Percentiles rank a stretch among this genome's conserved stretches.
Conservation (phyloP, 2,329 filamentous ascomycete species). For the Podosphaera xanthii region DNA sequence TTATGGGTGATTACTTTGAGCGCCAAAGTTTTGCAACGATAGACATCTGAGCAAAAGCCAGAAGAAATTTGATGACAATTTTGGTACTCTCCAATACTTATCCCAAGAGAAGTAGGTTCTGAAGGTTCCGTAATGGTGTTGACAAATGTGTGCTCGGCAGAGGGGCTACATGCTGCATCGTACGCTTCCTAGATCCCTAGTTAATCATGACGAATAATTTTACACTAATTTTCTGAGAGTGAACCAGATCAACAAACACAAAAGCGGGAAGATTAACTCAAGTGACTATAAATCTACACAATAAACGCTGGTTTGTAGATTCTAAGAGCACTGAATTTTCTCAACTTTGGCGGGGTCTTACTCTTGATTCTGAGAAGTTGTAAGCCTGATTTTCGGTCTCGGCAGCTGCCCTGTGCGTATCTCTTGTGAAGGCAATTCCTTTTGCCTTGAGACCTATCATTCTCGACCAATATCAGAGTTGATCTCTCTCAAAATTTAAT, state of each 20-base stretch:
- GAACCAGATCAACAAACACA: too few species aligned
- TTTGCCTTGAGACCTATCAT: conserved; percentile 16
- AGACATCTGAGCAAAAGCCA: conserved; percentile 68
- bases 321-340: neutral
- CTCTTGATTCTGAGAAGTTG: conserved; percentile 30
- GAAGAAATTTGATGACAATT: conserved; percentile 31
- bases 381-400: conserved; percentile 42
- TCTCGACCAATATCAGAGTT: conserved; percentile 5
- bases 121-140: neutral
- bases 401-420: conserved; percentile 31
- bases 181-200: conserved; percentile 30
- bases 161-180: conserved; percentile 18
- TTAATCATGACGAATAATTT: neutral
- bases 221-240: neutral
- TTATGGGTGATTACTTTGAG: conserved; percentile 70
- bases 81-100: conserved; percentile 29
- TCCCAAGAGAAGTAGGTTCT: conserved; percentile 10
- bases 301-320: too few species aligned
- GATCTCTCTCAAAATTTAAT: neutral
- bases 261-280: too few species aligned
- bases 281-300: neutral
- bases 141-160: neutral
- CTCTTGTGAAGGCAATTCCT: conserved; percentile 22
- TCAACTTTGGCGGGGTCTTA: conserved; percentile 18
- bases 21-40: conserved; percentile 39